Evolutionary conservation across 2,329 filamentous ascomycete species (phyloP).

Genomic region (Fusarium sp.): DNA sequence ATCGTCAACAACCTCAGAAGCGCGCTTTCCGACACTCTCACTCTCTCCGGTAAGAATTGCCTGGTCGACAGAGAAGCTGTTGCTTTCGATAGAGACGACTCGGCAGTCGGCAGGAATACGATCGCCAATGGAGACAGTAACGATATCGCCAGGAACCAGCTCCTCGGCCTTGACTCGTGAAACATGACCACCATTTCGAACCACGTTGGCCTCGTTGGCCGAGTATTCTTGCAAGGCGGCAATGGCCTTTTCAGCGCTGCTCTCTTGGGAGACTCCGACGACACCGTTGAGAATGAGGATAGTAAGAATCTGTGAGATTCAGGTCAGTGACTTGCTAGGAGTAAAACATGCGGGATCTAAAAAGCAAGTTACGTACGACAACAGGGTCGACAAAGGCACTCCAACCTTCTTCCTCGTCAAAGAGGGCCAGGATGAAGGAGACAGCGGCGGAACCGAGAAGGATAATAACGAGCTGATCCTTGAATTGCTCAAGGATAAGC

Average conservation of each 20-base stretch:
- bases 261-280: conserved; percentile 98
- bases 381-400: conserved; percentile 96
- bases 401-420: conserved; percentile 95
- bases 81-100: conserved; percentile 90
- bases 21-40: conserved; percentile 93
- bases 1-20: conserved; percentile 75
- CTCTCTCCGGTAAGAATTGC: conserved; percentile 97
- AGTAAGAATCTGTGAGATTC: conserved; percentile 80
- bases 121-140: conserved; percentile 90
- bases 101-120: conserved; percentile 96
- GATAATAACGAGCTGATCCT: conserved; percentile 97
- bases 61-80: conserved; percentile 96
- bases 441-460: conserved; percentile 92
- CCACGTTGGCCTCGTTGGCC: conserved; percentile 94
- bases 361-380: conserved; percentile 75
- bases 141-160: conserved; percentile 92
- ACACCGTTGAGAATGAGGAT: conserved; percentile 97
- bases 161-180: conserved; percentile 95
- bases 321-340: conserved; percentile 20
- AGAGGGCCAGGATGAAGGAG: conserved; percentile 91
- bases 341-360: conserved; percentile 3
- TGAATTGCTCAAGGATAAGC: conserved; percentile 97
- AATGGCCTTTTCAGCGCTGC: conserved; percentile 98
- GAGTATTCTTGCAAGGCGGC: conserved; percentile 98
- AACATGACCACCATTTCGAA: conserved; percentile 83